Evolutionary conservation across 768 basidiomycete species (phyloP).

Genomic region (Melanogaster broomeanus): DNA sequence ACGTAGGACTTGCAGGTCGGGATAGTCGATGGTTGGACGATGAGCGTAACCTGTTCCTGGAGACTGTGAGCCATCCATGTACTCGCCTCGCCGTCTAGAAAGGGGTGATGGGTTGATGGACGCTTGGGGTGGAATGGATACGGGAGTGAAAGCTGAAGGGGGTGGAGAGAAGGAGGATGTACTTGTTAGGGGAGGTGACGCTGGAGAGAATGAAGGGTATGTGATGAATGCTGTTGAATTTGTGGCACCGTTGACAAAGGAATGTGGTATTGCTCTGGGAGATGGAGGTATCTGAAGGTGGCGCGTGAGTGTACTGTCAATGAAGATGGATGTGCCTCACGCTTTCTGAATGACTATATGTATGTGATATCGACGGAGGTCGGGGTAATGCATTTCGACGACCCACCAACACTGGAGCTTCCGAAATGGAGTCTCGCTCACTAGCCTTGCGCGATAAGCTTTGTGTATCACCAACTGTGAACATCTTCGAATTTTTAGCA

Average conservation of each 20-base stretch:
- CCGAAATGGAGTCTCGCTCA: slow-evolving; percentile 13
- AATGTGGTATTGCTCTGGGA: slow-evolving; percentile 33
- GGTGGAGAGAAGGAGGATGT: slow-evolving; percentile 43
- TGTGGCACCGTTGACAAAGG: slow-evolving; percentile 39
- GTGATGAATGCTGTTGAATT: slow-evolving; percentile 44
- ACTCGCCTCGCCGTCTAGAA: slow-evolving; percentile 73
- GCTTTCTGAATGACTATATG: slow-evolving; percentile 50
- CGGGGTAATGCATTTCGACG: slow-evolving; percentile 47
- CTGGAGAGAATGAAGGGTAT: slow-evolving; percentile 50
- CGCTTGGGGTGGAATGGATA: slow-evolving; percentile 77
- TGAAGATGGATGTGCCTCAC: slow-evolving; percentile 34
- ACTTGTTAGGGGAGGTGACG: slow-evolving; percentile 38
- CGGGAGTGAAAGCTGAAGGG: slow-evolving; percentile 38
- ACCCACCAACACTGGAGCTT: slow-evolving; percentile 13
- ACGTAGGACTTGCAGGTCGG: slow-evolving; percentile 68
- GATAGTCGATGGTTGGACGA: slow-evolving; percentile 76
- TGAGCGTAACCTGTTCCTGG: slow-evolving; percentile 48
- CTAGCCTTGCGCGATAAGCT: slow-evolving; percentile 16
- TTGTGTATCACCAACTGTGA: slow-evolving; percentile 12
- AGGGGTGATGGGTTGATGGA: slow-evolving; percentile 81
- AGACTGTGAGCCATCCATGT: slow-evolving; percentile 75
- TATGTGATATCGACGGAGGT: slow-evolving; percentile 47
- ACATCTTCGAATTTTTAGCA: slow-evolving; percentile 1
- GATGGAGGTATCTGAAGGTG: slow-evolving; percentile 37
- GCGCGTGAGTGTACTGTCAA: slow-evolving; percentile 14